phyloP scores from a whole-genome alignment of 2,329 filamentous ascomycete genomes.

The Sordariomycetes sp. region DNA sequence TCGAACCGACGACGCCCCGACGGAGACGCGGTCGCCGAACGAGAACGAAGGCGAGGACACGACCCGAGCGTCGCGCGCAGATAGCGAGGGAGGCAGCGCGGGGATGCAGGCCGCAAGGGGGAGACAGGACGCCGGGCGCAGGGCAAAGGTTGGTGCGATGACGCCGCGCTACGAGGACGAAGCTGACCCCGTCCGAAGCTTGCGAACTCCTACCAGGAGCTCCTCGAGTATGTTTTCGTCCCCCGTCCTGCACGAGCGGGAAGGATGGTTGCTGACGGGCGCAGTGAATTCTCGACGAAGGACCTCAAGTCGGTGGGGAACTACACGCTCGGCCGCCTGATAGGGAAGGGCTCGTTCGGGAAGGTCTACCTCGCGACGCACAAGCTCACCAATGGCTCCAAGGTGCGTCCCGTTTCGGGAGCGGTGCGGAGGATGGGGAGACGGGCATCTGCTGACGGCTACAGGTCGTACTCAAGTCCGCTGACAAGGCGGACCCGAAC shows the following conservation, averaged over 20 bases:
- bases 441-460: neutral
- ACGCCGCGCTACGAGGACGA: neutral
- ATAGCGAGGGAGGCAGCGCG: conserved; percentile 7
- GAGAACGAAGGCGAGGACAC: neutral
- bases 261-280: conserved; percentile 2
- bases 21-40: neutral
- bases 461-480: conserved; percentile 95
- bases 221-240: conserved; percentile 64
- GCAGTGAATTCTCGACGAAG: conserved; percentile 83
- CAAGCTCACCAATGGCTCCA: conserved; percentile 97
- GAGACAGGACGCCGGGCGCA: conserved; percentile 48
- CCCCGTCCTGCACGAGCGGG: conserved; percentile 6
- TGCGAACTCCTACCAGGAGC: conserved; percentile 90
- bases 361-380: conserved; percentile 95
- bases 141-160: conserved; percentile 38
- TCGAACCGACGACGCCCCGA: neutral
- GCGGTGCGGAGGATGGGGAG: too few relatives aligned
- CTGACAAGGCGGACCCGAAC: conserved; percentile 91
- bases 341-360: conserved; percentile 96
- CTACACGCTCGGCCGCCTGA: conserved; percentile 81
- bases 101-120: conserved; percentile 44
- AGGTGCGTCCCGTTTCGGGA: conserved; percentile 40
- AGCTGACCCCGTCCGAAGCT: conserved; percentile 46
- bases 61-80: neutral
- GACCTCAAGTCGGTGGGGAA: conserved; percentile 91